These are phyloP conservation scores for Malassezia globosa DNA, from an alignment of 1,284 basidiomycete species.

Conservation along the genomic window DNA sequence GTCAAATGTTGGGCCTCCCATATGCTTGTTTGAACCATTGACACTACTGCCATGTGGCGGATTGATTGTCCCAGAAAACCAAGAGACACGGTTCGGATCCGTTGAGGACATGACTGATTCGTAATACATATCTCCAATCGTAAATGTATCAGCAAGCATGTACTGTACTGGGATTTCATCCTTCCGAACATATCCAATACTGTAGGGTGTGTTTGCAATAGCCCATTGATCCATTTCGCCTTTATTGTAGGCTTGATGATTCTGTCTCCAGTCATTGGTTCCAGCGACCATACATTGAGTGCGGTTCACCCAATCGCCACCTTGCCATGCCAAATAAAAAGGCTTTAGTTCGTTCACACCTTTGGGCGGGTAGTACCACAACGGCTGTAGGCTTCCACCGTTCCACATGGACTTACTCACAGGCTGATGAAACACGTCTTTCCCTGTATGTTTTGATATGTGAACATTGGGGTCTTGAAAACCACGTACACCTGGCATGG, in stretches of 20 bases:
- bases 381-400: too few relatives aligned
- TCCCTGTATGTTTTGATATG: slow-evolving; percentile 24
- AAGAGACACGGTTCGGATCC: slow-evolving; percentile 26
- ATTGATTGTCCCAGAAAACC: slow-evolving; percentile 21
- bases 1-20: slow-evolving; percentile 21
- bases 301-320: slow-evolving; percentile 25
- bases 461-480: slow-evolving; percentile 36
- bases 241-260: slow-evolving; percentile 28
- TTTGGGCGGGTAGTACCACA: not conserved
- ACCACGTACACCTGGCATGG: slow-evolving; percentile 31
- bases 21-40: not conserved
- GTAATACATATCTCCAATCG: slow-evolving; percentile 29
- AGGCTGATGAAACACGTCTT: slow-evolving; percentile 22
- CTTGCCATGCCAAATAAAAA: slow-evolving; percentile 31
- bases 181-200: slow-evolving; percentile 25
- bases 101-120: slow-evolving; percentile 27
- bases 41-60: slow-evolving; percentile 9
- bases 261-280: slow-evolving; percentile 24
- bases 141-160: slow-evolving; percentile 29
- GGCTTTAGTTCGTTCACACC: slow-evolving; percentile 23
- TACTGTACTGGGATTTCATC: slow-evolving; percentile 32
- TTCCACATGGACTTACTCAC: slow-evolving; percentile 1
- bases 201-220: slow-evolving; percentile 24
- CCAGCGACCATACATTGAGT: slow-evolving; percentile 32
- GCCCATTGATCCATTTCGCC: slow-evolving; percentile 31